Evolutionary conservation across 192 early-diverging fungal genomes (phyloP).

Genomic region (Globomyces pollinis-pini): DNA sequence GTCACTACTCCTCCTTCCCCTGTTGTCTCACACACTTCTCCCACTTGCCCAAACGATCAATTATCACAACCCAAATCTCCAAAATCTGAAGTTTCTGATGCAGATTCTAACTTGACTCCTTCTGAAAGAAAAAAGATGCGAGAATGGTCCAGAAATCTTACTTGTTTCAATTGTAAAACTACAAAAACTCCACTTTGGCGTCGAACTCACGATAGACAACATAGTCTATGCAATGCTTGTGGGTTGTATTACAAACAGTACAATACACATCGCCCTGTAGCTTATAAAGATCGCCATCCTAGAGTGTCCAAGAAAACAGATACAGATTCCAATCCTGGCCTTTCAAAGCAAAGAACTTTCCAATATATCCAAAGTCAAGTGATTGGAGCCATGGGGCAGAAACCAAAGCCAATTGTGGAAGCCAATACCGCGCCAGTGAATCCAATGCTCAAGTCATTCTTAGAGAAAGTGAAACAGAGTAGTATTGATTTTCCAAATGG

Average conservation of each 20-base stretch:
- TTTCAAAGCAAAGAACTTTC: neutral
- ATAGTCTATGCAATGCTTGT: constrained; percentile 82
- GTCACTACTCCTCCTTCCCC: too few species aligned
- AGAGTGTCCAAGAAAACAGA: neutral
- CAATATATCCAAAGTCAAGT: neutral
- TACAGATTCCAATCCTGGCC: too few species aligned
- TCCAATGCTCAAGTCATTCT: too few species aligned
- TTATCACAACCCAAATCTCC: too few species aligned
- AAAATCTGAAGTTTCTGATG: too few species aligned
- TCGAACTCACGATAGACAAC: constrained; percentile 63
- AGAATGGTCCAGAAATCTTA: constrained; percentile 13
- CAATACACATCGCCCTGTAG: constrained; percentile 60
- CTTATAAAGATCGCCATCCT: constrained; percentile 12
- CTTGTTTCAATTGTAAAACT: constrained; percentile 70
- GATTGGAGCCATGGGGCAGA: too few species aligned
- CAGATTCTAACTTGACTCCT: too few species aligned
- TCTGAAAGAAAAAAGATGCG: constrained; percentile 24
- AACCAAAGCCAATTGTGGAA: too few species aligned
- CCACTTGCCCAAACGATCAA: too few species aligned
- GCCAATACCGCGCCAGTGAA: neutral
- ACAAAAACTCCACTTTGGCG: constrained; percentile 74
- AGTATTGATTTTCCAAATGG: too few species aligned
- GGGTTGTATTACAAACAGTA: constrained; percentile 85
- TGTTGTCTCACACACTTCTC: too few species aligned
- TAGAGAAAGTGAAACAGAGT: too few species aligned